Conservation (phyloP, 768 basidiomycete genomes). For the Mrakia frigida region DNA sequence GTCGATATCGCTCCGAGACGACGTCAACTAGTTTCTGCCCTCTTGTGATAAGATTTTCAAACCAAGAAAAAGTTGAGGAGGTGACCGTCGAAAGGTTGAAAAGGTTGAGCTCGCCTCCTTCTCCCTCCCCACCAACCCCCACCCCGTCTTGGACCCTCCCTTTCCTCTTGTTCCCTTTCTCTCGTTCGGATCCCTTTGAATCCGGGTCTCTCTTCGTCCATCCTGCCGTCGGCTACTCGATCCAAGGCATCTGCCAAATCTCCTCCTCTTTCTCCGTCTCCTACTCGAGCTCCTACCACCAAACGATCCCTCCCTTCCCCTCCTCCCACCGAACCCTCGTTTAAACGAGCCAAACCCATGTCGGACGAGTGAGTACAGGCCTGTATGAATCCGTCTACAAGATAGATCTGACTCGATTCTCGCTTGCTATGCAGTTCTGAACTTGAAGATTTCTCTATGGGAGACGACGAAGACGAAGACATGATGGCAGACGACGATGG, state of each 20-base stretch:
- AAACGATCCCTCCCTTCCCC: constrained; percentile 5
- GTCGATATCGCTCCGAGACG: too few relatives aligned
- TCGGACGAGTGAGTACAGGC: constrained; percentile 25
- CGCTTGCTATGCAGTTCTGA: constrained; percentile 11
- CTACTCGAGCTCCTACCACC: neutral
- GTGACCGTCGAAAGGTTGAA: neutral
- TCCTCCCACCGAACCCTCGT: neutral
- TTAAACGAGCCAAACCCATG: constrained; percentile 4
- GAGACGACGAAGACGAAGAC: constrained; percentile 24
- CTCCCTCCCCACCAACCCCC: too few relatives aligned
- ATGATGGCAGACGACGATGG: constrained; percentile 16
- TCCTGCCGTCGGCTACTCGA: neutral
- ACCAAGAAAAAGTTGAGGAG: neutral
- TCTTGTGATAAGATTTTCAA: too few relatives aligned
- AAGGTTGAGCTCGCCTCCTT: neutral
- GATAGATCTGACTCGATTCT: neutral
- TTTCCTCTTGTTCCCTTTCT: neutral
- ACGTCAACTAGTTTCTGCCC: too few relatives aligned
- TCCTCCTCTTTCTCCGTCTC: neutral
- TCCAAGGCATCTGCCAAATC: constrained; percentile 1
- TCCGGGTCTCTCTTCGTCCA: neutral
- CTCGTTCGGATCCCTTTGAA: neutral
- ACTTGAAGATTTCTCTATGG: constrained; percentile 22
- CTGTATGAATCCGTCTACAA: neutral
- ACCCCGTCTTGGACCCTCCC: too few relatives aligned